phyloP scores from a whole-genome alignment of 2,329 filamentous ascomycete species.

The Hymenoscyphus salicellus region DNA sequence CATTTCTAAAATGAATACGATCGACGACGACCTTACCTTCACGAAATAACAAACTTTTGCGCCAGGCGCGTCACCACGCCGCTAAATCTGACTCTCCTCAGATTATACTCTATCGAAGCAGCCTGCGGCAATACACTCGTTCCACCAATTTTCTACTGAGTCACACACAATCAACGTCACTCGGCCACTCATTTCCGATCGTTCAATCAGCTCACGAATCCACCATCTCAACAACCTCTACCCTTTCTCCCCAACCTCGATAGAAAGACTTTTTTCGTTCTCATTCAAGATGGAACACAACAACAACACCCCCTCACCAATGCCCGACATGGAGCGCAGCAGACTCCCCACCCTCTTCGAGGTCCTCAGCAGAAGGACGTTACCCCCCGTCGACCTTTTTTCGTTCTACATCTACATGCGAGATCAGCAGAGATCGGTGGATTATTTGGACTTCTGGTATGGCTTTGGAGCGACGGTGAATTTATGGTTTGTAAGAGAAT shows the following conservation, averaged over 20 bases:
- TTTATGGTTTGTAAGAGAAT: not conserved
- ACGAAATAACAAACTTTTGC: slow-evolving; percentile 12
- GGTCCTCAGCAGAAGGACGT: slow-evolving; percentile 88
- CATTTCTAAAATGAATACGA: not conserved
- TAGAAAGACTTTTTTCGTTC: slow-evolving; percentile 8
- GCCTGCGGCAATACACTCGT: slow-evolving; percentile 7
- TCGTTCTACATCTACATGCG: slow-evolving; percentile 99
- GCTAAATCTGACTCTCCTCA: not conserved
- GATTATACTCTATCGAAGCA: not conserved
- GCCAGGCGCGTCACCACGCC: slow-evolving; percentile 13
- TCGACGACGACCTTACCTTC: slow-evolving; percentile 1
- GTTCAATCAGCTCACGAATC: not conserved
- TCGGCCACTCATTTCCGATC: slow-evolving; percentile 2
- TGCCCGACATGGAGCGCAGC: slow-evolving; percentile 66
- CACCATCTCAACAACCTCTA: not conserved
- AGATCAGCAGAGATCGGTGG: slow-evolving; percentile 94
- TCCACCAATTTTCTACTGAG: slow-evolving; percentile 1
- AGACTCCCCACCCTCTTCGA: slow-evolving; percentile 93
- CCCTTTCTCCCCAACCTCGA: not conserved
- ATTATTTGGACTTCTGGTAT: slow-evolving; percentile 98
- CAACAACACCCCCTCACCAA: slow-evolving; percentile 49
- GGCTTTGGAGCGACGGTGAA: slow-evolving; percentile 28
- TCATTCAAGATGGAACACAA: slow-evolving; percentile 29
- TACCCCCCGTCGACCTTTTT: slow-evolving; percentile 92
- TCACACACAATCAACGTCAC: not conserved